These are phyloP conservation scores for Achlya hypogyna DNA, from an alignment of 352 stramenopile genomes.

Conservation along the genomic window DNA sequence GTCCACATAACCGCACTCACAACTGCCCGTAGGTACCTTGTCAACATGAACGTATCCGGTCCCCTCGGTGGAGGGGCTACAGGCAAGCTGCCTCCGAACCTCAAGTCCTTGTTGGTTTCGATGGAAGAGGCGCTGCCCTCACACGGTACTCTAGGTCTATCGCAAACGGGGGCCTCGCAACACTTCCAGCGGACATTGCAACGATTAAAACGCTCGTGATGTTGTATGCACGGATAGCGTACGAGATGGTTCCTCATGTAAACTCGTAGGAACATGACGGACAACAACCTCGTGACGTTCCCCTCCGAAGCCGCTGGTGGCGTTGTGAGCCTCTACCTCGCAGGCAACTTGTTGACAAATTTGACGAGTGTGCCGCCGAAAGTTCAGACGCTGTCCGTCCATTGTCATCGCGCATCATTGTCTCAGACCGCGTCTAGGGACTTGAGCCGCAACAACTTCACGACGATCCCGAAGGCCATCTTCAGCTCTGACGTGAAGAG, in stretches of 20 bases:
- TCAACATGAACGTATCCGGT: slow-evolving; percentile 27
- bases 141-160: neutral
- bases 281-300: slow-evolving; percentile 43
- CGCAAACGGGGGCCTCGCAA: slow-evolving; percentile 39
- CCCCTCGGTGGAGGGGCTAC: neutral
- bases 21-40: slow-evolving; percentile 5
- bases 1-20: neutral
- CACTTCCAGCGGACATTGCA: slow-evolving; percentile 28
- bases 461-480: slow-evolving; percentile 34
- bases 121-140: slow-evolving; percentile 24
- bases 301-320: slow-evolving; percentile 28
- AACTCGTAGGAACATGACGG: slow-evolving; percentile 26
- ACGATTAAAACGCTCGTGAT: slow-evolving; percentile 20
- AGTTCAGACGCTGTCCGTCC: slow-evolving; percentile 16
- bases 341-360: slow-evolving; percentile 34
- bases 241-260: neutral
- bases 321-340: slow-evolving; percentile 28
- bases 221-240: slow-evolving; percentile 6
- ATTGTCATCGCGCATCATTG: neutral
- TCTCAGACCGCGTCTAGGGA: slow-evolving; percentile 23
- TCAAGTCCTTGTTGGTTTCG: slow-evolving; percentile 28
- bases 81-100: slow-evolving; percentile 29
- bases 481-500: slow-evolving; percentile 27
- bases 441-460: slow-evolving; percentile 36
- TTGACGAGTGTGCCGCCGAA: slow-evolving; percentile 24